Evolutionary conservation across 345 rosid species (phyloP), one percentile per base, ranked within the genome.

Genomic region (Acer saccharum): DNA sequence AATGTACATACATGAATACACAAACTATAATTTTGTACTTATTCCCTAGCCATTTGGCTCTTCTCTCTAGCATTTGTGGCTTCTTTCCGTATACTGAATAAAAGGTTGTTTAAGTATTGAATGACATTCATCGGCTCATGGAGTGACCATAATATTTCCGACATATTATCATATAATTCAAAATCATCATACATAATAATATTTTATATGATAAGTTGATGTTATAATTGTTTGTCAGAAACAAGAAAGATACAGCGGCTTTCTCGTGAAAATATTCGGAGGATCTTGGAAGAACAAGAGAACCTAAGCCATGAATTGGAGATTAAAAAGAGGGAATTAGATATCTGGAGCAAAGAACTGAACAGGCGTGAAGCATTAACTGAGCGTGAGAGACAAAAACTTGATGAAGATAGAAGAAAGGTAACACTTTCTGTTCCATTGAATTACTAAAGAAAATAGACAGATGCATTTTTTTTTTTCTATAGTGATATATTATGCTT

Each of bases 381-480:
- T 65, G 99, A 94, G 82, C 84, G 88, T 18, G 98, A 95, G 82
- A 88, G 89, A 67, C 92, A 88, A 80, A 91, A 88, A 84, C 97
- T 94, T 78, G 93, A 92, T 64, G 97, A 92, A 76, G 99, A 92
- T n/a, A 93, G 81, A 89, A 81, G 83, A 84, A 88, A 88, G 92
- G 98, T 91, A 79, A 61, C 39, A 9, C 21, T 9, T 44, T 10
- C 29, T 9, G 46, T 7, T 5, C 50, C 70, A 64, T 54, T 52
- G 67, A 64, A 57, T 17, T 58, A 29, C 75, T 75, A 11, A 18
- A 39, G 54, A 27, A 10, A 16, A 48, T 58, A 65, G 2, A 32
- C 27, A n/a, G 71, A 62, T 73, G 27, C 21, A 18, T 46, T 63
- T 32, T 32, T 32, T 16, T 76, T 67, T 67, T 2, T 66, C 41